A percentile compares a stretch with the other conserved stretches of the same genome.
Conservation (phyloP, 169 alveolate species). For the Plasmodium berghei region DNA sequence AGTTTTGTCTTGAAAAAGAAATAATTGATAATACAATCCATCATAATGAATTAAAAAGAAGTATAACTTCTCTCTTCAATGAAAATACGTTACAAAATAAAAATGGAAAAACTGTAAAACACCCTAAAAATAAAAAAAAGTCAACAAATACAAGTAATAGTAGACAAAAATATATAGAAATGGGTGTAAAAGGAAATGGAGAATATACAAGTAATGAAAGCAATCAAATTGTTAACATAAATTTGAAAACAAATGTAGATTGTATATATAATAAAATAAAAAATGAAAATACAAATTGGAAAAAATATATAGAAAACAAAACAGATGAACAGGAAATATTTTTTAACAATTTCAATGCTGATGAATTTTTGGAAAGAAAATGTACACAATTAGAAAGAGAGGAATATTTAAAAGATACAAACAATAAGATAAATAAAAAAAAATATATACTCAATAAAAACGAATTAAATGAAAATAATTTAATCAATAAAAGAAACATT, state of each 20-base stretch:
- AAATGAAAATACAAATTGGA: conserved; percentile 2
- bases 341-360: conserved; percentile 18
- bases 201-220: not conserved
- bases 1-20: conserved; percentile 73
- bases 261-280: not conserved
- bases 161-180: no score
- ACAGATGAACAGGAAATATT: conserved; percentile 11
- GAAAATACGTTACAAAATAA: conserved; percentile 32
- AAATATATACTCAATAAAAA: conserved; percentile 17
- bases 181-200: no score
- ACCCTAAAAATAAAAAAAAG: conserved; percentile 3
- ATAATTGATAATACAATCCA: conserved; percentile 72
- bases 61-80: conserved; percentile 54
- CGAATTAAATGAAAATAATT: conserved; percentile 14
- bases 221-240: conserved; percentile 4
- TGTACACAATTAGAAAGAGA: conserved; percentile 17
- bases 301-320: conserved; percentile 10
- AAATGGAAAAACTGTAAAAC: not conserved
- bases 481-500: not conserved
- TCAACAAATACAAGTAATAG: not conserved
- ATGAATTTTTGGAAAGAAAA: conserved; percentile 11
- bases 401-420: conserved; percentile 8
- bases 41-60: conserved; percentile 71
- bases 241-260: conserved; percentile 7
- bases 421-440: not conserved